These are phyloP conservation scores for Alternaria metachromatica DNA, from an alignment of 2,329 filamentous ascomycete genomes.

Conservation along the genomic window DNA sequence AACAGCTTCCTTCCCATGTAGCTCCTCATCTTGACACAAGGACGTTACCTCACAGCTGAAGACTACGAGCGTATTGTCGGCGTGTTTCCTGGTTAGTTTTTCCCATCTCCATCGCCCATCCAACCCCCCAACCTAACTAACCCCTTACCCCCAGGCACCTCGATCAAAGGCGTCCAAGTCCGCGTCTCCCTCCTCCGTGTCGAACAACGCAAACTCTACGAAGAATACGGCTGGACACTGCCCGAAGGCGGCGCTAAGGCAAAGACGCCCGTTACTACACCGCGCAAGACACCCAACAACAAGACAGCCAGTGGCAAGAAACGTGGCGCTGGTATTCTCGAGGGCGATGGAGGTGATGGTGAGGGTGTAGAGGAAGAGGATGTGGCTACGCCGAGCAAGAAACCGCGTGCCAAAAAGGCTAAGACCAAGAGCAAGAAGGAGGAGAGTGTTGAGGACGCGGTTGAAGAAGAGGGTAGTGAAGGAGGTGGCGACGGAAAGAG, in stretches of 20 bases:
- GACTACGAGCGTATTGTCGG: too few species aligned
- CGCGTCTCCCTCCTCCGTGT: too few species aligned
- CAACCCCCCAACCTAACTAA: too few species aligned
- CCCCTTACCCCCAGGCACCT: too few species aligned
- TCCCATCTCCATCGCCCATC: too few species aligned
- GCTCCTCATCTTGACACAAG: too few species aligned
- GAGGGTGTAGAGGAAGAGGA: background rate
- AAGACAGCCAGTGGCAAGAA: constrained; percentile 1
- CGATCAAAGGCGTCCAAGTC: too few species aligned
- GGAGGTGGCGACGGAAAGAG: background rate
- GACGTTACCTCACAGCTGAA: too few species aligned
- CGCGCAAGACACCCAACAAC: background rate
- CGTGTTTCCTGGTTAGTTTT: too few species aligned
- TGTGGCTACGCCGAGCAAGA: background rate
- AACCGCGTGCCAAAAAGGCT: background rate
- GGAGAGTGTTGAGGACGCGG: background rate
- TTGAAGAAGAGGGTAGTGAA: background rate
- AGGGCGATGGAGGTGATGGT: background rate
- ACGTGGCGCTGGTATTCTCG: background rate
- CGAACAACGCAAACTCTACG: too few species aligned
- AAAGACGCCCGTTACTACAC: background rate
- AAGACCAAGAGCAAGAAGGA: constrained; percentile 21
- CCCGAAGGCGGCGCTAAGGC: background rate
- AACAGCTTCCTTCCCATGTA: too few species aligned
- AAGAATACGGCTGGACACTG: too few species aligned